Base-by-base conservation (phyloP, 1,284 basidiomycete species). In the Meira miltonrushii region DNA sequence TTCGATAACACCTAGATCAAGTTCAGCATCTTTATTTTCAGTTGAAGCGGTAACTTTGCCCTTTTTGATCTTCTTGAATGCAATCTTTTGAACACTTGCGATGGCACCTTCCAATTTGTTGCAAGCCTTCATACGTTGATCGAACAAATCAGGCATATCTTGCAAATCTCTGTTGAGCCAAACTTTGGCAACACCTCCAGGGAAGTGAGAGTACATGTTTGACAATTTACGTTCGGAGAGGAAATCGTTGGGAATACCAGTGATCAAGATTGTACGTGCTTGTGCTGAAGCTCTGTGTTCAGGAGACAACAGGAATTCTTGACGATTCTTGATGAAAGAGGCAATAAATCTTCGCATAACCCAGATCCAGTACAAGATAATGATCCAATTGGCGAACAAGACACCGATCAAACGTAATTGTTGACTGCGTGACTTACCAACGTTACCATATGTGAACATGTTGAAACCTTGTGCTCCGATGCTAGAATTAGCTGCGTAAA, bases 91-190 rank as follows among this genome's bases (percentile, higher is more conserved):
- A 2, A 95, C 82, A 19, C 84, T 81, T 10, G 86, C 88, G 78
- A 93, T 90, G 1, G 90, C 92, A 1, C 84, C 83, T 79, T 98
- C 94, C 54, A 97, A 85, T 52, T 90, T 88, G 61, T 82, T 80
- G 72, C 84, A 87, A 2, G 89, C 88, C 23, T 84, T 83, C 46
- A 87, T 79, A 13, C 90, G 88, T 52, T 89, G 85, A 47, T 92
- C 85, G 73, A 88, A 89, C 28, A 91, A 77, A 51, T 90, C 85
- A 3, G 92, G 90, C 10, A 97, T 82, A 2, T 90, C 86, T 75
- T 90, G 88, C 58, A 92, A 81, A 74, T 95, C 85, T 39, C 82
- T 82, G 78, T 91, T 90, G 44, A 97, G 83, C 93, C 94, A 98
- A 38, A 98, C 85, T 60, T 86, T 85, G 67, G 86, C 86, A 4